Percentiles rank a stretch among this genome's conserved stretches.
These are phyloP conservation scores for Tetradesmus lagerheimii DNA, from an alignment of 139 green algal genomes.

Conservation along the genomic window DNA sequence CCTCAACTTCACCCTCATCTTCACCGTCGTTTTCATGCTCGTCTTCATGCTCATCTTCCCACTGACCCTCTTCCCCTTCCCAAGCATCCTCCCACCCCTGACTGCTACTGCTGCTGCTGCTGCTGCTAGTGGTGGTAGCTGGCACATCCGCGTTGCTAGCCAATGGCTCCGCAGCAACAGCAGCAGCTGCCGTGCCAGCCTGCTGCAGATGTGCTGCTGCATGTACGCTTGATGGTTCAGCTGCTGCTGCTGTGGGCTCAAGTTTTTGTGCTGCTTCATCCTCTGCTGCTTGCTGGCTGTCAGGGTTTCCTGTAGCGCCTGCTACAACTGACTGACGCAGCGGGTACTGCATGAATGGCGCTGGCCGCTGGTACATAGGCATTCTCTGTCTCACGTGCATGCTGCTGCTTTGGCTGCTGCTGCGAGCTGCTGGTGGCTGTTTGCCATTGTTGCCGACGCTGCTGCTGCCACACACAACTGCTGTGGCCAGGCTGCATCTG, in stretches of 20 bases:
- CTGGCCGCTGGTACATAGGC: not conserved
- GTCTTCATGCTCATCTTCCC: not conserved
- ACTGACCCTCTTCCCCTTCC: not conserved
- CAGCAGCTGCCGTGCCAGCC: not conserved
- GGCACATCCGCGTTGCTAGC: not conserved
- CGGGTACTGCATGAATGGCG: not conserved
- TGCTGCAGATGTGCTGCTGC: not conserved
- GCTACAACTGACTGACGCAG: not conserved
- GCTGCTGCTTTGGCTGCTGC: not conserved
- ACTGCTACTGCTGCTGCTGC: slow-evolving; percentile 1
- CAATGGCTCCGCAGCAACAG: not conserved
- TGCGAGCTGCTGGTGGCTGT: not conserved
- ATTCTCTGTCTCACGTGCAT: not conserved
- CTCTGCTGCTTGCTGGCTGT: not conserved
- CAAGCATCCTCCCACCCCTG: not conserved
- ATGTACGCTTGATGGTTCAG: not conserved
- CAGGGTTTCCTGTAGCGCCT: not conserved
- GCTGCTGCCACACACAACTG: not conserved
- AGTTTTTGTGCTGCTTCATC: not conserved
- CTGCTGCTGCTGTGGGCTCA: not conserved
- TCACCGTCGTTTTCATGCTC: not conserved
- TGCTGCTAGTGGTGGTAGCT: not conserved
- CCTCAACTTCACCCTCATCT: not conserved
- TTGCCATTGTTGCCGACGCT: not conserved
- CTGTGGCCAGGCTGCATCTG: not conserved